Percentiles rank a stretch among this genome's conserved stretches.
phyloP scores from a whole-genome alignment of 257 asterid genomes.

The Ehretia macrophylla region DNA sequence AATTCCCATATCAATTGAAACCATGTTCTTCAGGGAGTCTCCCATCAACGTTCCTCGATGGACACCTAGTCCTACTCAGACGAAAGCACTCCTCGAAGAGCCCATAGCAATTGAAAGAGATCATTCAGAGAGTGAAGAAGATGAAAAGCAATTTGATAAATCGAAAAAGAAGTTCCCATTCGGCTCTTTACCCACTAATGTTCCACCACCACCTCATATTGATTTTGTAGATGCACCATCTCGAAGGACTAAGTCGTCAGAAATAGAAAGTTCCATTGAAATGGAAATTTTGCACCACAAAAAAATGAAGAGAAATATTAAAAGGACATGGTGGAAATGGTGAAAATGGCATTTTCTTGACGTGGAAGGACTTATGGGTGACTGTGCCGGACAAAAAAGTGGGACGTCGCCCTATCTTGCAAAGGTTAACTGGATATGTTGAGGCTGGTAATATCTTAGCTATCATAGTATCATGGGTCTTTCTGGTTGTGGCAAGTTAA shows the following conservation, averaged over 20 bases:
- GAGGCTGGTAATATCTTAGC: constrained; percentile 48
- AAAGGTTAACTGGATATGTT: constrained; percentile 49
- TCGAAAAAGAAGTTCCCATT: neutral
- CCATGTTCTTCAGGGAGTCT: neutral
- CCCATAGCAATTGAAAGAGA: neutral
- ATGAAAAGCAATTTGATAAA: neutral
- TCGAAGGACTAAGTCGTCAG: neutral
- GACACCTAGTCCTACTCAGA: neutral
- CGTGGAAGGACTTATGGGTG: constrained; percentile 56
- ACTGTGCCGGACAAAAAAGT: constrained; percentile 35
- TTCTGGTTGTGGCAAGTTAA: constrained; percentile 64
- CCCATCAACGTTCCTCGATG: neutral
- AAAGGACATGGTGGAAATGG: neutral
- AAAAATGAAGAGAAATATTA: neutral
- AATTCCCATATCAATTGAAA: too few species aligned
- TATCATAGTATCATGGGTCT: constrained; percentile 75
- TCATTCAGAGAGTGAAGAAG: too few species aligned
- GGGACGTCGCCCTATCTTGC: constrained; percentile 37
- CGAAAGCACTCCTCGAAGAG: neutral
- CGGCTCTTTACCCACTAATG: neutral
- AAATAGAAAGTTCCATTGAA: neutral
- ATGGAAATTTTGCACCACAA: neutral
- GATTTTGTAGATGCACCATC: neutral
- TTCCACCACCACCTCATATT: neutral
- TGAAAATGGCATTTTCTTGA: constrained; percentile 35